Evolutionary conservation across 148 eudicot species (phyloP).

Genomic region (Fagopyrum tataricum): DNA sequence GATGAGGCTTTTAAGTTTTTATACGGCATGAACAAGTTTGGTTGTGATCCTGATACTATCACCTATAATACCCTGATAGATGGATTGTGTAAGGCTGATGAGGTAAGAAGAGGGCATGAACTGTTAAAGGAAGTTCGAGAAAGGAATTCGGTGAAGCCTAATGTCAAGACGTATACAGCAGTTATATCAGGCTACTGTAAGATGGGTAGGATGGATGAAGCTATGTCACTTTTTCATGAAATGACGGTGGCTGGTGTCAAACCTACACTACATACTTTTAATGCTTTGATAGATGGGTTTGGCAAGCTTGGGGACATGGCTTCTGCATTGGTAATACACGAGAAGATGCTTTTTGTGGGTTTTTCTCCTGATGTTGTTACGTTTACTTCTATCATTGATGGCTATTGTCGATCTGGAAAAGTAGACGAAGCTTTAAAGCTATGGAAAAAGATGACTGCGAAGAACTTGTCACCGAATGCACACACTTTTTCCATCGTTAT

Average conservation of each 20-base stretch:
- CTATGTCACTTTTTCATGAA: constrained; percentile 42
- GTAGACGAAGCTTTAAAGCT: constrained; percentile 57
- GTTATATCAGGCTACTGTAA: constrained; percentile 71
- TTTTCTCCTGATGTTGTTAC: constrained; percentile 73
- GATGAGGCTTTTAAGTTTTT: constrained; percentile 52
- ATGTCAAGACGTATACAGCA: constrained; percentile 71
- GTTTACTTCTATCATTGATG: constrained; percentile 61
- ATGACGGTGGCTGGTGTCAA: constrained; percentile 53
- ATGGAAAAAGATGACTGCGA: constrained; percentile 50
- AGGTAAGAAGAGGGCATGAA: constrained; percentile 45
- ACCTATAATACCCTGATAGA: constrained; percentile 60
- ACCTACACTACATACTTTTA: constrained; percentile 58
- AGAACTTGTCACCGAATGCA: constrained; percentile 51
- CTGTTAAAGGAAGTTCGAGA: constrained; percentile 44
- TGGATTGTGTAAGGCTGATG: constrained; percentile 55
- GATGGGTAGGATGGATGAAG: constrained; percentile 58
- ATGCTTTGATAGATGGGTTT: constrained; percentile 69
- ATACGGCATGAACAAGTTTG: constrained; percentile 42
- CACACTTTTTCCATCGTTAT: constrained; percentile 65
- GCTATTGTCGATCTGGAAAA: constrained; percentile 59
- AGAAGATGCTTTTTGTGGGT: constrained; percentile 54
- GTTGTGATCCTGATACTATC: constrained; percentile 53
- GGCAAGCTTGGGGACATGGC: constrained; percentile 63
- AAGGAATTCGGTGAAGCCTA: constrained; percentile 38
- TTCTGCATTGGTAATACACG: constrained; percentile 40